Percentiles rank a stretch among this genome's conserved stretches.
These are phyloP conservation scores for Aureobasidium sp. DNA, from an alignment of 2,329 filamentous ascomycete species.

Conservation along the genomic window DNA sequence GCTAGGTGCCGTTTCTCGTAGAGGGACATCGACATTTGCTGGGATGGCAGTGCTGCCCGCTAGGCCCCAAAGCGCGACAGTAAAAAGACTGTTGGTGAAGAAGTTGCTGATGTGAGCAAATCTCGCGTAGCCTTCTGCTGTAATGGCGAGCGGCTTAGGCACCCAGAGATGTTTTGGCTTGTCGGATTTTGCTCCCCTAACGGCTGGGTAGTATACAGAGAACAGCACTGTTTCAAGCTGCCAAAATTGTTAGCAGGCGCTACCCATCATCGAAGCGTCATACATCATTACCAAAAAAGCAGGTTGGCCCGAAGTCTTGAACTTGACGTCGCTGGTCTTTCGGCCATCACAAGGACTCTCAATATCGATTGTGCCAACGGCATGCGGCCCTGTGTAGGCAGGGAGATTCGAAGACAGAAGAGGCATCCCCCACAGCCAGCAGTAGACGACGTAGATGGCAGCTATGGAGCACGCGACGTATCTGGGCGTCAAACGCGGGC, in stretches of 20 bases:
- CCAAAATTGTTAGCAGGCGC: slow-evolving; percentile 2
- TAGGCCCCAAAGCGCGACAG: slow-evolving; percentile 36
- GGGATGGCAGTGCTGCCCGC: slow-evolving; percentile 37
- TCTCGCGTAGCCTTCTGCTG: slow-evolving; percentile 39
- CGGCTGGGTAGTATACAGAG: slow-evolving; percentile 40
- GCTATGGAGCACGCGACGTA: slow-evolving; percentile 18
- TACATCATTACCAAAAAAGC: slow-evolving; percentile 31
- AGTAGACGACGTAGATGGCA: slow-evolving; percentile 28
- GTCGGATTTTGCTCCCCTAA: slow-evolving; percentile 22
- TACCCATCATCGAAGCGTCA: not conserved
- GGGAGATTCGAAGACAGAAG: slow-evolving; percentile 38
- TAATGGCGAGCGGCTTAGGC: slow-evolving; percentile 36
- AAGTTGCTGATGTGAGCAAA: slow-evolving; percentile 34
- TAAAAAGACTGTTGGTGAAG: slow-evolving; percentile 34
- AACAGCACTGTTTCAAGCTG: slow-evolving; percentile 39
- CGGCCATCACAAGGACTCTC: slow-evolving; percentile 34
- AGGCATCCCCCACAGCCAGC: slow-evolving; percentile 34
- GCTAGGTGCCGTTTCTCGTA: slow-evolving; percentile 28
- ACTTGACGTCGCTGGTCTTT: slow-evolving; percentile 30
- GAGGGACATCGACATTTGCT: slow-evolving; percentile 37
- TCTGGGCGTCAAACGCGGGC: slow-evolving; percentile 21
- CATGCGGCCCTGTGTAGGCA: slow-evolving; percentile 35
- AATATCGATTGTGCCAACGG: slow-evolving; percentile 39
- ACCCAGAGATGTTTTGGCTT: slow-evolving; percentile 36
- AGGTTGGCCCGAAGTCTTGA: slow-evolving; percentile 33